Base-by-base conservation (phyloP, 352 stramenopile species). In the Pythium utonaiense region DNA sequence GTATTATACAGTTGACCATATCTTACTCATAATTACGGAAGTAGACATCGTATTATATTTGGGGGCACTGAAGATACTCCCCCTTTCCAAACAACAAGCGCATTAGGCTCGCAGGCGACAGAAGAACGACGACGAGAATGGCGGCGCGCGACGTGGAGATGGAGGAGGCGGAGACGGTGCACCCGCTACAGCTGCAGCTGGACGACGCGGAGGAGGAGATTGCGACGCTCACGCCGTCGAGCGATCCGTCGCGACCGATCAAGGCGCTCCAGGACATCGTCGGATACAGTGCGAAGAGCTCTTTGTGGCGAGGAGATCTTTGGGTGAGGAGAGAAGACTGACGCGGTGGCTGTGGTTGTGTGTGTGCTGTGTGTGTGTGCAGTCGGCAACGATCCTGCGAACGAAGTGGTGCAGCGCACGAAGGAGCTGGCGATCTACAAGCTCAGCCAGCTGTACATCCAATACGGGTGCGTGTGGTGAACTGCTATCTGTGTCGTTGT, bases 401-500 rank as follows among this genome's bases (percentile, higher is more conserved):
- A 65, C 40, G 89, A 97, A 44, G 77, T 79, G 16, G 86, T 96
- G 38, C 83, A 95, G 70, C 88, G 88, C 51, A 80, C 98, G 47
- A 98, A 98, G 78, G 96, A 99, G 80, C 86, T 97, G 52, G 76
- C 93, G 38, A 96, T 99, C 60, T 99, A 99, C 79, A 96, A 96
- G 54, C 73, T 98, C 36, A 91, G 89, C 8, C 79, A 96, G 60
- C 73, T 96, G 22, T 97, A 96, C 71, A 98, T 96, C 69, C 81
- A 93, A 49, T 84, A 83, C 53, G 77, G 83, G 66, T 85, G 87
- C 45, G 73, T 47, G 22, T 30, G 42, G 28, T n/a, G n/a, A n/a
- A n/a, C n/a, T n/a, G n/a, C n/a, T n/a, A n/a, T n/a, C n/a, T n/a
- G n/a, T n/a, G n/a, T n/a, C 28, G 28, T 33, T 33, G 28, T 5